These are phyloP conservation scores for Sugiyamaella chiloensis DNA, from an alignment of 805 yeast species.

Conservation along the genomic window DNA sequence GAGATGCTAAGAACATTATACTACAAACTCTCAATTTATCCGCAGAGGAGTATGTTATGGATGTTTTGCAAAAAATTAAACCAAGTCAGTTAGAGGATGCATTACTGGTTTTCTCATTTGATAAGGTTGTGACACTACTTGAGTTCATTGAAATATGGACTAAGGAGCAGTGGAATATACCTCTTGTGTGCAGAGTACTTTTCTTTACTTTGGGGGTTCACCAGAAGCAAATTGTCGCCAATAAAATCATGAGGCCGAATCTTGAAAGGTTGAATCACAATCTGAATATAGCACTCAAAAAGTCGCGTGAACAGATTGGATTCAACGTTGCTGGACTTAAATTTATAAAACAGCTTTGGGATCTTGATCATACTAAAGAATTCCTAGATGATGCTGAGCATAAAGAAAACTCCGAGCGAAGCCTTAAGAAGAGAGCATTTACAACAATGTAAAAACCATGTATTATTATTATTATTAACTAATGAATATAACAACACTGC, in stretches of 20 bases:
- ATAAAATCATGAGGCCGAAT: slow-evolving; percentile 51
- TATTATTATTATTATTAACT: too few relatives aligned
- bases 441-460: slow-evolving; percentile 19
- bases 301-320: slow-evolving; percentile 62
- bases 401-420: slow-evolving; percentile 48
- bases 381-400: slow-evolving; percentile 68
- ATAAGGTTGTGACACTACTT: slow-evolving; percentile 68
- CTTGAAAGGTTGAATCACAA: slow-evolving; percentile 60
- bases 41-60: slow-evolving; percentile 78
- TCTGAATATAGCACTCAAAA: slow-evolving; percentile 54
- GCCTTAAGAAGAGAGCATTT: slow-evolving; percentile 69
- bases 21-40: slow-evolving; percentile 64
- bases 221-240: slow-evolving; percentile 68
- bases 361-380: slow-evolving; percentile 65
- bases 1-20: slow-evolving; percentile 68
- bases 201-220: slow-evolving; percentile 72
- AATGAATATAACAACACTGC: too few relatives aligned
- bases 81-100: slow-evolving; percentile 92
- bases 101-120: slow-evolving; percentile 82
- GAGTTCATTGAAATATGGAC: slow-evolving; percentile 77
- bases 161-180: slow-evolving; percentile 44
- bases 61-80: slow-evolving; percentile 63
- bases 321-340: slow-evolving; percentile 80
- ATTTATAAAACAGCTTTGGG: slow-evolving; percentile 75
- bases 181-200: slow-evolving; percentile 68